Base-by-base conservation (phyloP, 108 stramenopile genomes). In the Poteriospumella lacustris region DNA sequence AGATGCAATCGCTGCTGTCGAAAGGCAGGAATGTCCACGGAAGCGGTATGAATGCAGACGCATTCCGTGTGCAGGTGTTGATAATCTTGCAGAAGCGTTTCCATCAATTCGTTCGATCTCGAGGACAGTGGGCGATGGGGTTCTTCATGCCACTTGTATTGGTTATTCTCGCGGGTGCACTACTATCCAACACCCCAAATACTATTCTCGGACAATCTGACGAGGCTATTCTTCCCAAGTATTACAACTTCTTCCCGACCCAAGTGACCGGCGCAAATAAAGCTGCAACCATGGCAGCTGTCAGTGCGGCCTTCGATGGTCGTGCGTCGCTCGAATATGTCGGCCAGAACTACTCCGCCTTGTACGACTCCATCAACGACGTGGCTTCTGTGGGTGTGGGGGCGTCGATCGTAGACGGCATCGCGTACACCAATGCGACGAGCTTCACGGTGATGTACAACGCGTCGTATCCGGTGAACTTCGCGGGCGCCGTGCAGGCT, bases 391-490 rank as follows among this genome's bases (percentile, higher is more conserved):
- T 9, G 28, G 70, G 12, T 34, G 5, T 34, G 12, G 47, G 47
- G 9, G 33, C 19, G 28, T 5, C 70, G 9, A 28, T 26, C 5
- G 41, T 33, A 5, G 31, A 64, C 28, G 70, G 41, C 3, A 73
- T 73, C 28, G 26, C 9, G 26, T 73, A 42, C 36, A 34, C 26
- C 9, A 12, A 5, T 56, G 28, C 36, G 29, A 73, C 12, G 9
- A 73, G 36, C 42, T 44, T 56, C 24, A 73, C 70, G 3, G 70
- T 73, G 70, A 73, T 73, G 5, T 73, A 73, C 42, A 73, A 73
- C 36, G 70, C 70, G 5, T 52, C 70, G 12, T 73, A 73, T 56
- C 70, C 70, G 15, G 42, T 73, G 5, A 52, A 56, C 26, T 73
- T 52, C 36, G n/a, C 70, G 5, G 70, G 47, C 19, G 47, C 47